Percentiles rank a stretch among this genome's conserved stretches.
phyloP scores from a whole-genome alignment of 805 yeast genomes.

The Komagataella populi region DNA sequence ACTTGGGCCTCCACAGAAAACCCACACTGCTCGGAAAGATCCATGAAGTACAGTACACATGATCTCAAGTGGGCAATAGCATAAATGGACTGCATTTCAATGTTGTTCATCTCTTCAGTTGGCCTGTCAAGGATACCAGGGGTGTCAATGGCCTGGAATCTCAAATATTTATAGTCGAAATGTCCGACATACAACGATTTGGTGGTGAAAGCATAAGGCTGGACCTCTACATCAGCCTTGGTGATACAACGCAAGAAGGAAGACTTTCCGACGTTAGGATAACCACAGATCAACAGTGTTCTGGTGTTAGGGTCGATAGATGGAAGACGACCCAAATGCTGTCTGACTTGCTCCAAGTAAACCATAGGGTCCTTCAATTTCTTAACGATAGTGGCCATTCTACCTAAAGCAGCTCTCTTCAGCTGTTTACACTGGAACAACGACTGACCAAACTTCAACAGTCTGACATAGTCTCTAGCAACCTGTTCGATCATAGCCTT shows the following conservation, averaged over 20 bases:
- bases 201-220: slow-evolving; percentile 98
- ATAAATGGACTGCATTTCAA: slow-evolving; percentile 98
- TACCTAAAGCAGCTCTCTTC: slow-evolving; percentile 96
- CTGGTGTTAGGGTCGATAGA: slow-evolving; percentile 98
- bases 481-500: slow-evolving; percentile 92
- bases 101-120: slow-evolving; percentile 98
- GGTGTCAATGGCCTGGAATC: slow-evolving; percentile 98
- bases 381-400: slow-evolving; percentile 98
- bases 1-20: slow-evolving; percentile 96
- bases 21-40: slow-evolving; percentile 97
- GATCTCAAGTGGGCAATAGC: slow-evolving; percentile 98
- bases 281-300: slow-evolving; percentile 93
- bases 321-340: slow-evolving; percentile 97
- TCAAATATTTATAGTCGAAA: slow-evolving; percentile 91
- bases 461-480: slow-evolving; percentile 85
- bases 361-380: slow-evolving; percentile 87
- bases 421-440: slow-evolving; percentile 97
- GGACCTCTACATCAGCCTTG: slow-evolving; percentile 97
- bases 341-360: slow-evolving; percentile 96
- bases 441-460: slow-evolving; percentile 94
- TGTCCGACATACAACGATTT: slow-evolving; percentile 96
- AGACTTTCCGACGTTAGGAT: slow-evolving; percentile 98
- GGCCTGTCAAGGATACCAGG: slow-evolving; percentile 99
- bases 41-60: slow-evolving; percentile 95
- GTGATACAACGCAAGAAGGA: slow-evolving; percentile 88